phyloP scores from a whole-genome alignment of 768 basidiomycete genomes.

The Amanita pseudoporphyria region DNA sequence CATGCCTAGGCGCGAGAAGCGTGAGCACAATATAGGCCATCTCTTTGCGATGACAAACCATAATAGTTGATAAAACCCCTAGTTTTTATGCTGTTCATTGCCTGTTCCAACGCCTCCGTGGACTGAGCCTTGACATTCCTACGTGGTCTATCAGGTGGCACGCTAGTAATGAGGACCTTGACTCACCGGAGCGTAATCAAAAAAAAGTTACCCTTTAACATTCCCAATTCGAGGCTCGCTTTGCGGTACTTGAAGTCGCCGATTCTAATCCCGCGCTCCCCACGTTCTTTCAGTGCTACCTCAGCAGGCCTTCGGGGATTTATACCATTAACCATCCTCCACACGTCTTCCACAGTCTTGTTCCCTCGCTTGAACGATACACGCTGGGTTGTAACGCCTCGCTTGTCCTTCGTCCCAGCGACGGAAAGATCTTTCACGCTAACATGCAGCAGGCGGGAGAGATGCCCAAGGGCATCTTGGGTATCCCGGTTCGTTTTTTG shows the following conservation, averaged over 20 bases:
- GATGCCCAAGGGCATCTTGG: conserved; percentile 80
- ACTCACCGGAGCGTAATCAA: conserved; percentile 85
- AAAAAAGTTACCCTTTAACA: conserved; percentile 95
- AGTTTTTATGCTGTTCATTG: conserved; percentile 67
- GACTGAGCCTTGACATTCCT: conserved; percentile 84
- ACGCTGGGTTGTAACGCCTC: conserved; percentile 91
- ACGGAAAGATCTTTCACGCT: conserved; percentile 76
- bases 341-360: conserved; percentile 75
- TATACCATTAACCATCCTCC: conserved; percentile 71
- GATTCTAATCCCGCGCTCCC: conserved; percentile 83
- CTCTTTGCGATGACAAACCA: conserved; percentile 33
- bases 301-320: conserved; percentile 43
- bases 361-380: conserved; percentile 72
- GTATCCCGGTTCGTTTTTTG: conserved; percentile 98
- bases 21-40: conserved; percentile 7
- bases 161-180: neutral
- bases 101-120: conserved; percentile 59
- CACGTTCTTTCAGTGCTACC: conserved; percentile 59
- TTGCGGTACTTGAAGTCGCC: conserved; percentile 84
- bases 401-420: conserved; percentile 97
- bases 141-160: conserved; percentile 5
- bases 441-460: conserved; percentile 71
- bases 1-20: conserved; percentile 57
- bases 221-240: conserved; percentile 79
- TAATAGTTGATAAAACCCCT: conserved; percentile 98